These are phyloP conservation scores for Eucalyptus regnans DNA, from an alignment of 345 rosid species.

Conservation along the genomic window DNA sequence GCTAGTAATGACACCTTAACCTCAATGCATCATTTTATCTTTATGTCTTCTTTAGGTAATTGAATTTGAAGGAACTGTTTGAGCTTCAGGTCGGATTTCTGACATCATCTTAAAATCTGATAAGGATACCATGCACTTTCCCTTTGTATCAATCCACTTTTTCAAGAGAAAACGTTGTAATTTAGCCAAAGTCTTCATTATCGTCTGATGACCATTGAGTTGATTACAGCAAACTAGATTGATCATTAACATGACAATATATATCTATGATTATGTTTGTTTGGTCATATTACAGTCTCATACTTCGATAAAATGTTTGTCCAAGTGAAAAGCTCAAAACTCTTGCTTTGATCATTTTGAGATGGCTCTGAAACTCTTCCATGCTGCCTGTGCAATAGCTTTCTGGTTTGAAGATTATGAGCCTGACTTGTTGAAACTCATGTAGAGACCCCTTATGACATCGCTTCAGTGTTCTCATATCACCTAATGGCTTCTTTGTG, in stretches of 20 bases:
- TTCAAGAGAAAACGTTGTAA: not conserved
- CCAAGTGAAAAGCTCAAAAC: not conserved
- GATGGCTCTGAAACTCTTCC: constrained; percentile 6
- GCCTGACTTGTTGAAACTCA: not conserved
- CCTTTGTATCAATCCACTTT: not conserved
- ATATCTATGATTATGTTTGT: not conserved
- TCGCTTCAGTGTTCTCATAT: not conserved
- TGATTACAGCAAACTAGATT: not conserved
- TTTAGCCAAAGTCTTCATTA: not conserved
- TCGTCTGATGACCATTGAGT: not conserved
- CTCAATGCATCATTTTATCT: not conserved
- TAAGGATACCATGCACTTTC: not conserved
- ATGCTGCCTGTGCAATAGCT: constrained; percentile 9
- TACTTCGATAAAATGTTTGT: not conserved
- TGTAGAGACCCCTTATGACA: not conserved
- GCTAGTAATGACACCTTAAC: not conserved
- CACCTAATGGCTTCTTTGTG: not conserved
- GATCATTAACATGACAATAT: not conserved
- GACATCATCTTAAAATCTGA: not conserved
- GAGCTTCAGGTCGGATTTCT: not conserved
- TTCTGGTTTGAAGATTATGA: not conserved
- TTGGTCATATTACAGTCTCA: not conserved
- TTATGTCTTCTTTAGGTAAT: not conserved
- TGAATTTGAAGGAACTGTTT: not conserved
- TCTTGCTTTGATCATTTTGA: constrained; percentile 12